Conservation (phyloP, 2,329 filamentous ascomycete species). For the Fusarium phyllophilum region DNA sequence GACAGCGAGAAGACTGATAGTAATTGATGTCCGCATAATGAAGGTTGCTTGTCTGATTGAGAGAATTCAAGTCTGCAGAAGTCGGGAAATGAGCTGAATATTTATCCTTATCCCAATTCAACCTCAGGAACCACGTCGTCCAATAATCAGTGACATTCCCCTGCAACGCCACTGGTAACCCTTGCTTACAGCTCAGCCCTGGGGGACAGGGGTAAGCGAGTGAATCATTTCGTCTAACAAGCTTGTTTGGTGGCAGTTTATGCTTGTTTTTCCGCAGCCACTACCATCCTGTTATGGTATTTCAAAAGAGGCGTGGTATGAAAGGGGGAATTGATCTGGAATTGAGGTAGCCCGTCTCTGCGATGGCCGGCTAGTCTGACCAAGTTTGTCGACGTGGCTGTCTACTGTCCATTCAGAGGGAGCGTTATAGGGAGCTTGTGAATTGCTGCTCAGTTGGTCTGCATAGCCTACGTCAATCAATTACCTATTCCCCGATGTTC, state of each 20-base stretch:
- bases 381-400: background rate
- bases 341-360: background rate
- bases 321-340: background rate
- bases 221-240: background rate
- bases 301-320: background rate
- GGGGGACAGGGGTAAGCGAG: conserved; percentile 1
- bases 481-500: background rate
- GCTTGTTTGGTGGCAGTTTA: background rate
- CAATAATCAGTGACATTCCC: background rate
- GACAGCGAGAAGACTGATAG: background rate
- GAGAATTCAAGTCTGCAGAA: background rate
- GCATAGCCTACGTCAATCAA: background rate
- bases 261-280: background rate
- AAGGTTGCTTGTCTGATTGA: background rate
- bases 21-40: background rate
- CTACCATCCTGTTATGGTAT: background rate
- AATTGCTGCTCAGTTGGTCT: background rate
- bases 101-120: background rate
- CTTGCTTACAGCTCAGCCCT: conserved; percentile 2
- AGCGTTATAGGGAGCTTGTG: background rate
- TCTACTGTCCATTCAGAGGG: accelerated
- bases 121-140: background rate
- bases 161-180: background rate
- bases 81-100: background rate
- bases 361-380: background rate